Conservation (phyloP, 768 basidiomycete genomes). For the Tylopilus rubrobrunneus region DNA sequence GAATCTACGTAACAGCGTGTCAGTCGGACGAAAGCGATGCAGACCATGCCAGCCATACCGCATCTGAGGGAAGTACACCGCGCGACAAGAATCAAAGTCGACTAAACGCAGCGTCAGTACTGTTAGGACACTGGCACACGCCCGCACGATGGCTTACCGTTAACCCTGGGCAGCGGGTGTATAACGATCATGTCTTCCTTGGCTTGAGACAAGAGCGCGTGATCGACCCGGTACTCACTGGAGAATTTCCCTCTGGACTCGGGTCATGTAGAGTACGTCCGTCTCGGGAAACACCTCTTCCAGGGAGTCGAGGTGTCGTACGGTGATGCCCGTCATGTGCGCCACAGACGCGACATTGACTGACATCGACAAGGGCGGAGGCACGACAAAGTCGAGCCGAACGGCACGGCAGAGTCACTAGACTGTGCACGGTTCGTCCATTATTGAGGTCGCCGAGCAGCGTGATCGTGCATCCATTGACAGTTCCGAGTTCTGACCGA, state of each 20-base stretch:
- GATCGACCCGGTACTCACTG: slow-evolving; percentile 85
- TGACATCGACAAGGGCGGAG: slow-evolving; percentile 85
- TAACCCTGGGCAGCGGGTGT: slow-evolving; percentile 96
- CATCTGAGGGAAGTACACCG: slow-evolving; percentile 99
- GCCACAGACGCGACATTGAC: slow-evolving; percentile 77
- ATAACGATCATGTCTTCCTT: slow-evolving; percentile 99
- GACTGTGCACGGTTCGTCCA: slow-evolving; percentile 93
- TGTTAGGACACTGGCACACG: not conserved
- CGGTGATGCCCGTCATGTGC: slow-evolving; percentile 74
- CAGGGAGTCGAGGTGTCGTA: slow-evolving; percentile 79
- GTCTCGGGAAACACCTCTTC: slow-evolving; percentile 90
- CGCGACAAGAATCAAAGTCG: slow-evolving; percentile 90
- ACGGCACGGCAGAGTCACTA: slow-evolving; percentile 86
- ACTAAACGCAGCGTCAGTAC: slow-evolving; percentile 47
- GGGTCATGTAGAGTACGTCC: slow-evolving; percentile 95
- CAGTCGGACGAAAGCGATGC: not conserved
- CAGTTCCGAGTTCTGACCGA: slow-evolving; percentile 92
- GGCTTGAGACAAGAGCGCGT: slow-evolving; percentile 86
- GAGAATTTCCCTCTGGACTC: slow-evolving; percentile 94
- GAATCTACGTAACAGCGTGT: slow-evolving; percentile 42
- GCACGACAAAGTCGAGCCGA: slow-evolving; percentile 88
- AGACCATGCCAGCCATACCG: slow-evolving; percentile 47
- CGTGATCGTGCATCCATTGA: slow-evolving; percentile 93
- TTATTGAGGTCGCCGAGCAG: slow-evolving; percentile 96
- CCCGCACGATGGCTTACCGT: slow-evolving; percentile 46